Percentiles rank a stretch among this genome's conserved stretches.
Evolutionary conservation across 768 basidiomycete genomes (phyloP).

Genomic region (Xerocomellus dryophilus): DNA sequence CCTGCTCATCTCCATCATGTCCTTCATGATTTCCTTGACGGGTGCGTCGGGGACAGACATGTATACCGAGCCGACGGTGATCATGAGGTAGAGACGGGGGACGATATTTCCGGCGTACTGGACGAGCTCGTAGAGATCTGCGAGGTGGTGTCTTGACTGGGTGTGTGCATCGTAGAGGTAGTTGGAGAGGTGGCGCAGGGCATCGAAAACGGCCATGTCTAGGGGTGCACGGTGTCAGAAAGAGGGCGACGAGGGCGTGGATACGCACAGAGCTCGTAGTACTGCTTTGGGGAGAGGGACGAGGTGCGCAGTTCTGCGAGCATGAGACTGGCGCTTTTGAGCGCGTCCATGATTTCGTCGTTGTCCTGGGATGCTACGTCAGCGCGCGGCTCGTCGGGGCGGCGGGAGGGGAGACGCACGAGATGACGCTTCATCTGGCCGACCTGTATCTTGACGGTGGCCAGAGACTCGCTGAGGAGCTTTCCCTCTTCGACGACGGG

Average conservation of each 20-base stretch:
- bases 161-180: slow-evolving; percentile 97
- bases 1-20: slow-evolving; percentile 99
- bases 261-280: slow-evolving; percentile 90
- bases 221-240: not conserved
- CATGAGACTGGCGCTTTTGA: slow-evolving; percentile 97
- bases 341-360: slow-evolving; percentile 97
- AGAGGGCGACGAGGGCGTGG: not conserved
- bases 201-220: slow-evolving; percentile 99
- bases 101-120: slow-evolving; percentile 98
- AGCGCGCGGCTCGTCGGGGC: not conserved
- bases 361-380: slow-evolving; percentile 54
- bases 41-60: slow-evolving; percentile 98
- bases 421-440: slow-evolving; percentile 94
- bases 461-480: slow-evolving; percentile 78
- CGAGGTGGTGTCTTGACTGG: slow-evolving; percentile 88
- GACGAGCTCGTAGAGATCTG: slow-evolving; percentile 98
- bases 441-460: slow-evolving; percentile 86
- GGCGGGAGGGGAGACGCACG: slow-evolving; percentile 42
- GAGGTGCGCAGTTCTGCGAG: slow-evolving; percentile 93
- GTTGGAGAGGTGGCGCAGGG: slow-evolving; percentile 89
- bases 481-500: slow-evolving; percentile 72
- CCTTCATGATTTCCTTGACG: slow-evolving; percentile 99
- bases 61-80: slow-evolving; percentile 98
- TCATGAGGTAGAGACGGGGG: slow-evolving; percentile 95
- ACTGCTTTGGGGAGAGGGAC: slow-evolving; percentile 92